These are phyloP conservation scores for Daldinia bambusicola DNA, from an alignment of 495 filamentous ascomycete species.

Conservation along the genomic window DNA sequence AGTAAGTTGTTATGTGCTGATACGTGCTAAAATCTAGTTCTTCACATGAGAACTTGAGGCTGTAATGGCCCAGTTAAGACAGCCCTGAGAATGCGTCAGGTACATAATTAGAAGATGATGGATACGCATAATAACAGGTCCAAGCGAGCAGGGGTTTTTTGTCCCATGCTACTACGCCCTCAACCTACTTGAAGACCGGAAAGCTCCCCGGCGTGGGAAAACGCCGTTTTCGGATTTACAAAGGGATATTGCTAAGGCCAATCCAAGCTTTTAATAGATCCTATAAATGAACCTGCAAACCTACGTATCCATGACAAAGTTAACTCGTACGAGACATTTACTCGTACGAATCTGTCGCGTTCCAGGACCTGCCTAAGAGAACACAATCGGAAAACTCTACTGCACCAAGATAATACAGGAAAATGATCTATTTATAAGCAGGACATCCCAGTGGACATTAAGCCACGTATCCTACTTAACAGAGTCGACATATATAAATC, in stretches of 20 bases:
- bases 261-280: neutral
- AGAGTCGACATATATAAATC: neutral
- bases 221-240: neutral
- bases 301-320: neutral
- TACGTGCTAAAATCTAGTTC: neutral
- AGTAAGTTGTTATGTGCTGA: neutral
- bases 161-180: neutral
- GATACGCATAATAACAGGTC: neutral
- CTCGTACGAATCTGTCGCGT: no score
- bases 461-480: no score
- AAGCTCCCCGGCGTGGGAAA: no score
- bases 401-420: no score
- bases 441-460: no score
- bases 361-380: no score
- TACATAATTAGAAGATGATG: slow-evolving; percentile 28
- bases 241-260: neutral
- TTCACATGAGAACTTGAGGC: neutral
- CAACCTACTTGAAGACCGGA: neutral
- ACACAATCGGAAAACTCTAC: no score
- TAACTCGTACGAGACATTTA: neutral
- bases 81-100: neutral
- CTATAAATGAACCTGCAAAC: neutral
- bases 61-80: neutral
- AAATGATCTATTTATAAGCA: no score
- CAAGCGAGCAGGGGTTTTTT: neutral